Conservation (phyloP, 208 protist genomes). For the Lotmaria passim region DNA sequence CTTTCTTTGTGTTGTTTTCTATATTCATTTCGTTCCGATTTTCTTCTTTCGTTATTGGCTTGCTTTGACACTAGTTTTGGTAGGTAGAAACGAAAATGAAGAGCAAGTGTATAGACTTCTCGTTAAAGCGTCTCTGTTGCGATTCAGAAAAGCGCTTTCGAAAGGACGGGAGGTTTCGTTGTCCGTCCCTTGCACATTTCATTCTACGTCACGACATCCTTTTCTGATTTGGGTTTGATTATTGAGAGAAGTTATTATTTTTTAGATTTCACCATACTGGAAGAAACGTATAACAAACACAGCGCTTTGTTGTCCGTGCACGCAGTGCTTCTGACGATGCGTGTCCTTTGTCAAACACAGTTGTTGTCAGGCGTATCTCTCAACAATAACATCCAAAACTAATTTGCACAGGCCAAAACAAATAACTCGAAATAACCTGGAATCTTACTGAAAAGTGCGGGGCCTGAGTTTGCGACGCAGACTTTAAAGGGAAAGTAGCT, state of each 20-base stretch:
- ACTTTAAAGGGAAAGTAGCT: no score
- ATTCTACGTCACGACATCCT: no score
- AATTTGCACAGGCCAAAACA: no score
- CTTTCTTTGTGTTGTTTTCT: constrained; percentile 2
- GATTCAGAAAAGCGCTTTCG: not conserved
- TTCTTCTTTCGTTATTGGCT: not conserved
- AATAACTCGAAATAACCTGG: no score
- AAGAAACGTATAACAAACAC: not conserved
- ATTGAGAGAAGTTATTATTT: constrained; percentile 1
- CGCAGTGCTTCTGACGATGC: not conserved
- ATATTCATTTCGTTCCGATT: not conserved
- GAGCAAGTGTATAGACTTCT: not conserved
- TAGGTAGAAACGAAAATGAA: not conserved
- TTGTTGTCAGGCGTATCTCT: not conserved
- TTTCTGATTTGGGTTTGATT: not conserved
- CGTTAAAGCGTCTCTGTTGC: not conserved
- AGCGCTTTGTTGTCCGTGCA: not conserved
- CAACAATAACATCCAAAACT: no score
- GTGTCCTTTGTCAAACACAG: not conserved
- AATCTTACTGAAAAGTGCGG: no score
- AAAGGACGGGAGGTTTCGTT: not conserved
- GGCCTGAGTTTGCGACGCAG: no score
- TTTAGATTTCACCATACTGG: no score
- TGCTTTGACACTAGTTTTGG: not conserved
- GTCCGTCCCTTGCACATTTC: not conserved